Evolutionary conservation across 2,329 filamentous ascomycete genomes (phyloP).

Genomic region (Tolypocladium nubicola): DNA sequence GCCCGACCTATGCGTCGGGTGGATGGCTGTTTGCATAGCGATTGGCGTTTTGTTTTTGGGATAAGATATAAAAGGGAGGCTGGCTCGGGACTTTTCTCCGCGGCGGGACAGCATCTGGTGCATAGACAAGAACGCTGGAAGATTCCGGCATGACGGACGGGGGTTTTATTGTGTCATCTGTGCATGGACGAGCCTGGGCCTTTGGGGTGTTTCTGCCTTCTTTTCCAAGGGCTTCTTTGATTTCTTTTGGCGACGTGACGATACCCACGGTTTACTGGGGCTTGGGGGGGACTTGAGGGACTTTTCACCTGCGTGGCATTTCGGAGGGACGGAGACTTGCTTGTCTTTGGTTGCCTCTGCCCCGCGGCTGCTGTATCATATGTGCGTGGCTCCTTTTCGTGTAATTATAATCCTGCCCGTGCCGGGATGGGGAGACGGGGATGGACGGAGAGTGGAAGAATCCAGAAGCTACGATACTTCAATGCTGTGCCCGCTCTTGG

Average conservation of each 20-base stretch:
- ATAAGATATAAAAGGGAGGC: slow-evolving; percentile 4
- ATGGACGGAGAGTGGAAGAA: not conserved
- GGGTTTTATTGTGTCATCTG: not conserved
- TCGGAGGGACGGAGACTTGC: not conserved
- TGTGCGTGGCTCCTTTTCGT: not conserved
- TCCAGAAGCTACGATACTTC: not conserved
- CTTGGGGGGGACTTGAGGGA: not conserved
- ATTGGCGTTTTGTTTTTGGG: slow-evolving; percentile 26
- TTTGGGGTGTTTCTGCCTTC: not conserved
- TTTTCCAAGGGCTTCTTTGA: no score
- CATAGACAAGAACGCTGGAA: not conserved
- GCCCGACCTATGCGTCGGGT: slow-evolving; percentile 8
- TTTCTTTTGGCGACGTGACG: not conserved
- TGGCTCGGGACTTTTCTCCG: not conserved
- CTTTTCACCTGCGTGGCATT: not conserved
- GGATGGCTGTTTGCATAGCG: slow-evolving; percentile 23
- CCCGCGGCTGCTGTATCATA: not conserved
- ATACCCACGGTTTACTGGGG: not conserved
- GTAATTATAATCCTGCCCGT: not conserved
- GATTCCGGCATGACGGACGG: not conserved
- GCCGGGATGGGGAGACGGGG: not conserved
- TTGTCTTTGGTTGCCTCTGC: not conserved
- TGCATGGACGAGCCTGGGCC: not conserved
- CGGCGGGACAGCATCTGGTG: not conserved
- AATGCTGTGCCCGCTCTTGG: not conserved